phyloP scores from a whole-genome alignment of 2,329 filamentous ascomycete species.

The Stachybotrys chartarum region DNA sequence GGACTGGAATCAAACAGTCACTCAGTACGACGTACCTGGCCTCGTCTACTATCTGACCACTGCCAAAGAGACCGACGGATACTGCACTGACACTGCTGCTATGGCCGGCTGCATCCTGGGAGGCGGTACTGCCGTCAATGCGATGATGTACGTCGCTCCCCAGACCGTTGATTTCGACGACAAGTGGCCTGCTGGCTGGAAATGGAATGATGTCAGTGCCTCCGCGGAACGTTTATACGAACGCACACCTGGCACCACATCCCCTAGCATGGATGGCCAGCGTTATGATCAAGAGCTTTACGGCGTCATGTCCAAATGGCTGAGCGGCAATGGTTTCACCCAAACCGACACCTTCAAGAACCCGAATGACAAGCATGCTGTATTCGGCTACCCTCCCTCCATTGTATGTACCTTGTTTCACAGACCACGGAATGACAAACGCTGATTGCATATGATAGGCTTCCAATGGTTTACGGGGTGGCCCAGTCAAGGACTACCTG shows the following conservation, averaged over 20 bases:
- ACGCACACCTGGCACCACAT: constrained; percentile 39
- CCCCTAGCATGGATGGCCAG: constrained; percentile 58
- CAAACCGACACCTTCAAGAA: constrained; percentile 52
- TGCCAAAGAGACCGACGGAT: constrained; percentile 31
- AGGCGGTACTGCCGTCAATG: constrained; percentile 57
- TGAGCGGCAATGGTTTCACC: constrained; percentile 54
- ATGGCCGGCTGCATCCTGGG: constrained; percentile 57
- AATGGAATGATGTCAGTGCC: constrained; percentile 43
- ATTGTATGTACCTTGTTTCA: constrained; percentile 21
- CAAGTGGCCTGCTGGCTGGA: constrained; percentile 65
- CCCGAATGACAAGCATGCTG: constrained; percentile 56
- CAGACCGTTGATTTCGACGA: constrained; percentile 58
- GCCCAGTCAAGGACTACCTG: constrained; percentile 64
- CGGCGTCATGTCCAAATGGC: constrained; percentile 50
- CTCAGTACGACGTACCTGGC: constrained; percentile 63
- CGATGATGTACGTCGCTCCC: constrained; percentile 61
- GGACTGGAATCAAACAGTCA: constrained; percentile 54
- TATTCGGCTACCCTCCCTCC: constrained; percentile 58
- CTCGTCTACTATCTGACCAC: constrained; percentile 61
- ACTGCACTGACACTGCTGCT: constrained; percentile 12
- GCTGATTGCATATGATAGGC: constrained; percentile 35
- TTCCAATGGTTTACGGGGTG: constrained; percentile 57
- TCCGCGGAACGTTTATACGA: constrained; percentile 58
- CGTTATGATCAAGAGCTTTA: constrained; percentile 61
- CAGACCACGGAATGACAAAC: not conserved